Conservation (phyloP, 148 eudicot genomes). For the Silene conica region DNA sequence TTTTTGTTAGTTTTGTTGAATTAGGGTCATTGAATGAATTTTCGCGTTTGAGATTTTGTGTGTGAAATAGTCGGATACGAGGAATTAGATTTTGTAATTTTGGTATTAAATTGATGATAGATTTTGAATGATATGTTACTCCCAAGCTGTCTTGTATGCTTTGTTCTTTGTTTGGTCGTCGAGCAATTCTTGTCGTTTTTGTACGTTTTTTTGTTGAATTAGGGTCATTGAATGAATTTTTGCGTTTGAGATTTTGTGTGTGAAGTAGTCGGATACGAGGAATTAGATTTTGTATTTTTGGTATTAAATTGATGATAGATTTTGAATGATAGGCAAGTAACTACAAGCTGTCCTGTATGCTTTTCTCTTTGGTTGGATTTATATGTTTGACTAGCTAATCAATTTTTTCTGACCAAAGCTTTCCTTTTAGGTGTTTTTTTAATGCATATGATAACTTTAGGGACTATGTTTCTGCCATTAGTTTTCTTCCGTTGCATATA, state of each 20-base stretch:
- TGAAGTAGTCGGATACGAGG: neutral
- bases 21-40: neutral
- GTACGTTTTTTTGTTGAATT: neutral
- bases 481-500: conserved; percentile 3
- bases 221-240: neutral
- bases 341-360: neutral
- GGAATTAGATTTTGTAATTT: neutral
- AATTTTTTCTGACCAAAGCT: neutral
- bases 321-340: conserved; percentile 13
- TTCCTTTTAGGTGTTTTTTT: neutral
- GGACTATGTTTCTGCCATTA: neutral
- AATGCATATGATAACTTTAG: neutral
- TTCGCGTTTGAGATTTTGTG: neutral
- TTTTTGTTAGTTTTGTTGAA: neutral
- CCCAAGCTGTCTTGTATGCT: neutral
- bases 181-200: neutral
- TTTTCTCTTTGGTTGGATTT: neutral
- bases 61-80: neutral
- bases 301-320: conserved; percentile 32
- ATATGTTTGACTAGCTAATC: neutral
- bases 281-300: neutral
- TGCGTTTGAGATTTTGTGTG: neutral
- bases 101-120: conserved; percentile 35
- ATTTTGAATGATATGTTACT: conserved; percentile 7
- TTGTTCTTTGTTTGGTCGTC: too few species aligned